phyloP scores from a whole-genome alignment of 176 grass and related monocot genomes.

The Eleusine coracana region DNA sequence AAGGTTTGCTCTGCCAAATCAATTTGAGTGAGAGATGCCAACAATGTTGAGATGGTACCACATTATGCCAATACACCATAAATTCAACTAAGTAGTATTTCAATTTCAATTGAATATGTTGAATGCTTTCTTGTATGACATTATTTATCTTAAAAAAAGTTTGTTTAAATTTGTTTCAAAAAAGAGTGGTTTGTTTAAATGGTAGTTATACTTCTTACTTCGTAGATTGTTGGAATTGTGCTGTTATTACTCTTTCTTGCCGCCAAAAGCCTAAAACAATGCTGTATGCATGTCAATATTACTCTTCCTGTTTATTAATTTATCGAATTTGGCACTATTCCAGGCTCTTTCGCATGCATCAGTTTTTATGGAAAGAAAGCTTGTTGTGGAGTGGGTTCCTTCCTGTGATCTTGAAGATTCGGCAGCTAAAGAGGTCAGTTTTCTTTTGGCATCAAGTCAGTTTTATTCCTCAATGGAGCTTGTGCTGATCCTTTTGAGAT shows the following conservation, averaged over 20 bases:
- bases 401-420: slow-evolving; percentile 89
- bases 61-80: neutral
- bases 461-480: slow-evolving; percentile 34
- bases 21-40: neutral
- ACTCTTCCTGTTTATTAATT: slow-evolving; percentile 37
- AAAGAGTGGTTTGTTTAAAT: neutral
- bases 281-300: neutral
- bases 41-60: neutral
- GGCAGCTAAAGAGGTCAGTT: slow-evolving; percentile 69
- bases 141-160: neutral
- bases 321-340: slow-evolving; percentile 29
- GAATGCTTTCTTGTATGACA: neutral
- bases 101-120: slow-evolving; percentile 15
- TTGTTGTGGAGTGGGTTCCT: slow-evolving; percentile 89
- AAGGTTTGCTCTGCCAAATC: neutral
- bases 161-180: neutral
- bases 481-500: slow-evolving; percentile 31
- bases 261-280: neutral
- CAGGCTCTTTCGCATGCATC: slow-evolving; percentile 96
- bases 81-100: neutral
- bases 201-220: neutral
- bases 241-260: neutral
- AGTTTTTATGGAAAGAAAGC: slow-evolving; percentile 75
- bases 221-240: neutral
- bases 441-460: slow-evolving; percentile 24